A percentile compares a stretch with the other conserved stretches of the same genome.
These are phyloP conservation scores for Evansstolkia leycettana DNA, from an alignment of 495 filamentous ascomycete species.

Conservation along the genomic window DNA sequence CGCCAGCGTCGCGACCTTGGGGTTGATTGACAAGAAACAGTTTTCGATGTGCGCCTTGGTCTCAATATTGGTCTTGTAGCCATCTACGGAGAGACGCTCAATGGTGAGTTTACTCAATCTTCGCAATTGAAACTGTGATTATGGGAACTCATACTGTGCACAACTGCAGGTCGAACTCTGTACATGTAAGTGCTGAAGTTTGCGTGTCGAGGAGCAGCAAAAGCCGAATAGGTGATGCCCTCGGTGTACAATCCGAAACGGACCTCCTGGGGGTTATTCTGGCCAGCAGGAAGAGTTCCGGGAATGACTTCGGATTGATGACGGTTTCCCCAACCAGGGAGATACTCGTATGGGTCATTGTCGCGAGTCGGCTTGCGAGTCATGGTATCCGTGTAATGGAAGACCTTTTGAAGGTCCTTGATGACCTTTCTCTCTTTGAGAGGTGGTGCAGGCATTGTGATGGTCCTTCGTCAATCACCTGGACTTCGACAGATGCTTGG, in stretches of 20 bases:
- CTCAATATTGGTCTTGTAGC: slow-evolving; percentile 19
- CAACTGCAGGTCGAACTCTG: slow-evolving; percentile 25
- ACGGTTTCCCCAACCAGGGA: slow-evolving; percentile 27
- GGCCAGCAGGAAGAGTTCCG: slow-evolving; percentile 25
- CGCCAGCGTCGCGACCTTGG: slow-evolving; percentile 21
- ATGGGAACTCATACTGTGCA: slow-evolving; percentile 20
- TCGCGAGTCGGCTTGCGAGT: slow-evolving; percentile 27
- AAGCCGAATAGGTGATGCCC: slow-evolving; percentile 45
- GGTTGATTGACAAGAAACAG: slow-evolving; percentile 28
- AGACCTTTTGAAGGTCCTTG: slow-evolving; percentile 28
- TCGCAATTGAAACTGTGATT: too few relatives aligned
- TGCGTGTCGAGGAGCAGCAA: slow-evolving; percentile 24
- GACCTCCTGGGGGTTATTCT: slow-evolving; percentile 28
- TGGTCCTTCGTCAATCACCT: not conserved
- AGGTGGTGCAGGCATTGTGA: slow-evolving; percentile 10
- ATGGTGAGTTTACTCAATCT: not conserved
- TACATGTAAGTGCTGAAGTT: slow-evolving; percentile 33
- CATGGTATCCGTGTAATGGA: slow-evolving; percentile 33
- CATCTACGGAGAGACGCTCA: slow-evolving; percentile 10
- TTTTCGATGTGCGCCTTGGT: slow-evolving; percentile 27
- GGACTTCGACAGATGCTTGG: too few relatives aligned
- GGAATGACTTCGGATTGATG: slow-evolving; percentile 30
- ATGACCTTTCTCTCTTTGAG: slow-evolving; percentile 16
- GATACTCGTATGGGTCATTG: slow-evolving; percentile 32
- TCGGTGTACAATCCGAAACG: slow-evolving; percentile 44